Evolutionary conservation across 2,329 filamentous ascomycete species (phyloP).

Genomic region (Fusarium sp.): DNA sequence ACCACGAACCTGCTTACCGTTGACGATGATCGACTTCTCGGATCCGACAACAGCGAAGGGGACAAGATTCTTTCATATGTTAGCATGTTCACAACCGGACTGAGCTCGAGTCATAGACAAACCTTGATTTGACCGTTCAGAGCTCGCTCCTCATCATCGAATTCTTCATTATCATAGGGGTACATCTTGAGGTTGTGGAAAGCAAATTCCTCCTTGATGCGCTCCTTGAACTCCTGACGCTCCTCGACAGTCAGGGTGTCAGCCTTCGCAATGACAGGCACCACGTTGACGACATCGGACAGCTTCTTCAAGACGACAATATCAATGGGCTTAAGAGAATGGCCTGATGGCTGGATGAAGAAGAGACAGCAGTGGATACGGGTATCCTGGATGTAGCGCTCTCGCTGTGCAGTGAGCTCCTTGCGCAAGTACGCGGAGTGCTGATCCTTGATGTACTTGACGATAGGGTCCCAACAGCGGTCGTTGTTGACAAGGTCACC

Average conservation of each 20-base stretch:
- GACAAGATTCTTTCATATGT: conserved; percentile 78
- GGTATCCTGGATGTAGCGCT: conserved; percentile 99
- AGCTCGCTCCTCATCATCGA: conserved; percentile 94
- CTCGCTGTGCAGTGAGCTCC: conserved; percentile 98
- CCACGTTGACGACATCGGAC: conserved; percentile 98
- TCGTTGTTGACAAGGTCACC: conserved; percentile 99
- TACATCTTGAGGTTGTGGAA: conserved; percentile 99
- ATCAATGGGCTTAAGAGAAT: conserved; percentile 98
- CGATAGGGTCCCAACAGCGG: conserved; percentile 99
- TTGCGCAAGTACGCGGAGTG: conserved; percentile 99
- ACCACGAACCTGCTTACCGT: conserved; percentile 95
- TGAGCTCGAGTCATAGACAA: conserved; percentile 43
- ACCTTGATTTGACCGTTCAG: conserved; percentile 98
- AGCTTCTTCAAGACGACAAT: conserved; percentile 99
- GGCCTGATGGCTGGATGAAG: conserved; percentile 98
- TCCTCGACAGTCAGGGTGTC: conserved; percentile 97
- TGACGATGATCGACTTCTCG: conserved; percentile 97
- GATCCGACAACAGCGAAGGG: conserved; percentile 98
- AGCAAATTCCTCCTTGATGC: conserved; percentile 99
- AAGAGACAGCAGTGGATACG: conserved; percentile 99
- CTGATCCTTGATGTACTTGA: conserved; percentile 99
- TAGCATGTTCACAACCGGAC: conserved; percentile 46
- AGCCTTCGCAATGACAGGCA: conserved; percentile 98
- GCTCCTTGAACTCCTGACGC: conserved; percentile 95
- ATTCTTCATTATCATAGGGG: conserved; percentile 99